phyloP scores from a whole-genome alignment of 805 yeast species.

The Teunomyces kruisii region DNA sequence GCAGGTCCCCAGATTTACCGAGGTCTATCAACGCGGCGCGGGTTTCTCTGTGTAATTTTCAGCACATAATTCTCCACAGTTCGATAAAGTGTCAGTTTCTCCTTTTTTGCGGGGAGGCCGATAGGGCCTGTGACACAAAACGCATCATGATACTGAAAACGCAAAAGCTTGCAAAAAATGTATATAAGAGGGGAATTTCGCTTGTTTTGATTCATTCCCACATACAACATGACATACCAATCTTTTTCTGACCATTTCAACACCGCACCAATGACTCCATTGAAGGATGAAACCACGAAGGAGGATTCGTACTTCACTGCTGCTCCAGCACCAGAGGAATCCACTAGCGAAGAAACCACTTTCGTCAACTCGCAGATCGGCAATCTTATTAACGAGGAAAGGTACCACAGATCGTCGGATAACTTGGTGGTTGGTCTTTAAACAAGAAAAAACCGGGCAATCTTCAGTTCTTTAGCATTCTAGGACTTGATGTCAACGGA shows the following conservation, averaged over 20 bases:
- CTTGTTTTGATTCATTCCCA: background rate
- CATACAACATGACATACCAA: slow-evolving; percentile 11
- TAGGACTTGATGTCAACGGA: background rate
- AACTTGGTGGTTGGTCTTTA: slow-evolving; percentile 14
- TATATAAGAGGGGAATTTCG: slow-evolving; percentile 3
- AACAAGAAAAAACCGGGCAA: background rate
- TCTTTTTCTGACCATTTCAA: slow-evolving; percentile 14
- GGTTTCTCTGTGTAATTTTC: background rate
- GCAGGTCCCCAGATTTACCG: background rate
- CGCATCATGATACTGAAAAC: background rate
- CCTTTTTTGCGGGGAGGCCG: slow-evolving; percentile 2
- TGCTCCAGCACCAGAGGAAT: slow-evolving; percentile 5
- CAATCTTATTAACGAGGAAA: slow-evolving; percentile 18
- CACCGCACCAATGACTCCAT: slow-evolving; percentile 14
- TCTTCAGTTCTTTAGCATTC: background rate
- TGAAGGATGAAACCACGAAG: slow-evolving; percentile 8
- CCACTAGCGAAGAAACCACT: slow-evolving; percentile 7
- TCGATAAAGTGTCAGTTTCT: background rate
- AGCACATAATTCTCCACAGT: background rate
- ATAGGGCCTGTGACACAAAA: background rate
- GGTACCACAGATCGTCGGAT: slow-evolving; percentile 26
- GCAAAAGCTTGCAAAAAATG: background rate
- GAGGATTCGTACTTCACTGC: slow-evolving; percentile 7
- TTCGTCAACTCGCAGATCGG: slow-evolving; percentile 11
- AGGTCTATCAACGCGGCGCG: background rate